Base-by-base conservation (phyloP, 805 yeast species). In the Scheffersomyces amazonensis region DNA sequence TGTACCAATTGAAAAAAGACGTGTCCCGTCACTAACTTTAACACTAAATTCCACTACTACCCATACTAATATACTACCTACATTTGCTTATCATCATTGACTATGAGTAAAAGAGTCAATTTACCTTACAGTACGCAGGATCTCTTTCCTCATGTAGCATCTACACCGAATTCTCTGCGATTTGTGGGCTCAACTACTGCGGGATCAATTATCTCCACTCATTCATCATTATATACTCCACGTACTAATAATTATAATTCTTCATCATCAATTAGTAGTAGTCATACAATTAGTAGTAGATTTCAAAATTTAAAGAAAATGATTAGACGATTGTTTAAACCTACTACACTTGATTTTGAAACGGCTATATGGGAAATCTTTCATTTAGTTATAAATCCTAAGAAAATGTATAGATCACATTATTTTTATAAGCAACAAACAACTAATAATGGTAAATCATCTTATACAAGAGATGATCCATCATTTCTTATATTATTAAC, bases 391-490 rank as follows among this genome's bases (percentile, higher is more conserved):
- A 67, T 80, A 19, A 76, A 81, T 30, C 97, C 97, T 2, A 78
- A 82, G 51, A 81, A 86, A 44, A 95, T 89, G 52, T 89, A 85
- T 66, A 75, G 86, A 46, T 77, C 89, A 16, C 75, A 87, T 42
- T 87, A 86, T 56, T 64, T 62, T 44, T 87, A 86, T 54, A 89
- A 87, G 48, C 84, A 81, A 50, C 91, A 85, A 40, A 51, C 54
- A 20, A 48, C 45, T 30, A 49, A 47, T 13, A 48, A 43, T 34
- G 60, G 60, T 16, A 81, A 79, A 52, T 77, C 82, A 49, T 77
- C 79, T 46, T 88, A 95, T 83, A 81, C 95, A 1, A 73, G 97
- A 46, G 96, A 90, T 60, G 97, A 89, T 59, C 97, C 97, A 0
- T 81, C 93, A 19, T 89, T 90, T 54, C 79, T 87, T 44, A 74